Evolutionary conservation across 1,284 basidiomycete species (phyloP), one percentile per base, ranked within the genome.

Genomic region (Kalmanozyma brasiliensis): DNA sequence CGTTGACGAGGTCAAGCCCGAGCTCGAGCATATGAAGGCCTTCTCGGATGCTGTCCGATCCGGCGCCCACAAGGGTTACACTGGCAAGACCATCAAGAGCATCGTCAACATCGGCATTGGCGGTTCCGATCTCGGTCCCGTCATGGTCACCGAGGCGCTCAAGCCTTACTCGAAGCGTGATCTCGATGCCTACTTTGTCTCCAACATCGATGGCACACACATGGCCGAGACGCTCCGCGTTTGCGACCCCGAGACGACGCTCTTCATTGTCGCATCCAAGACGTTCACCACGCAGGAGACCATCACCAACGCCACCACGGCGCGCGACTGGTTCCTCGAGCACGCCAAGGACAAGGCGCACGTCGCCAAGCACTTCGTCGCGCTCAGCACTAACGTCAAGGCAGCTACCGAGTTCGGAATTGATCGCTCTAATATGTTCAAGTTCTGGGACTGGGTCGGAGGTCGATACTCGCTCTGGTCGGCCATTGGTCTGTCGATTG

Each of bases 371-470:
- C 96, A 98, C 87, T 98, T 98, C 83, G 94, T 98, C 41, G 95
- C 96, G 9, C 89, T 98, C 59, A 93, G 91, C 79, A 98, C 96
- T 69, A 98, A 98, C 85, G 93, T 92, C 58, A 88, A 90, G 82
- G 93, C 91, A 7, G 96, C 97, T 55, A 93, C 93, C 29, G 89
- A 87, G n/a, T 98, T 98, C 79, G 96, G 95, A 52, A 98, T 98
- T 78, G 87, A 90, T 61, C 85, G 90, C 76, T 87, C 88, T 76
- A 98, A 98, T 86, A 98, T 98, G 94, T 98, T 98, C 89, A 89
- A 91, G 83, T 98, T 98, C 89, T 98, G 95, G 95, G 96, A 98
- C 85, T 98, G 96, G 96, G 95, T 98, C 71, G 95, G 95, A 70
- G 95, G 96, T 37, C 89, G 95, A 71, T 98, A 98, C 88, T 94